Percentiles rank a stretch among this genome's conserved stretches.
phyloP scores from a whole-genome alignment of 805 yeast genomes.

The Kluyveromyces nonfermentans region DNA sequence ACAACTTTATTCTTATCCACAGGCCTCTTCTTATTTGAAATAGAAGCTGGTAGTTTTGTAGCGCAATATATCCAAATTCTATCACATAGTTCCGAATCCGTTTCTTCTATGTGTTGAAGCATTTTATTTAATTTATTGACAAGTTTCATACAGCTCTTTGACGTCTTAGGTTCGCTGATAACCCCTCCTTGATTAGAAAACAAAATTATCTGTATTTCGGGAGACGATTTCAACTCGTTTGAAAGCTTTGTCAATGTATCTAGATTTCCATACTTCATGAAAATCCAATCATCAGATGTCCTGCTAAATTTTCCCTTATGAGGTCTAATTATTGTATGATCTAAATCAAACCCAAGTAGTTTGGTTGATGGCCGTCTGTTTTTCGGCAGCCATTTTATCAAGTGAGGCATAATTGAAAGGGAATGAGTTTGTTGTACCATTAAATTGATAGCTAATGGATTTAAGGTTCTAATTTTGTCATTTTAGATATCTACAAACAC shows the following conservation, averaged over 20 bases:
- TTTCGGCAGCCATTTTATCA: constrained; percentile 36
- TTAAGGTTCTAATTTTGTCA: too few relatives aligned
- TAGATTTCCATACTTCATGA: constrained; percentile 34
- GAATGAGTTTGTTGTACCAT: constrained; percentile 22
- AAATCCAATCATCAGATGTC: constrained; percentile 66
- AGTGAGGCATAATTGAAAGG: constrained; percentile 32
- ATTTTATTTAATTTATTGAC: constrained; percentile 34
- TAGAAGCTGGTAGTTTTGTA: constrained; percentile 41
- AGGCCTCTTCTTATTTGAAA: constrained; percentile 5
- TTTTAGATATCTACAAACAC: too few relatives aligned
- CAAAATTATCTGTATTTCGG: constrained; percentile 43
- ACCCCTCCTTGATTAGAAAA: constrained; percentile 81
- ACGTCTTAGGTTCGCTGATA: constrained; percentile 20
- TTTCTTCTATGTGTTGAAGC: constrained; percentile 20
- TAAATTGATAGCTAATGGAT: neutral
- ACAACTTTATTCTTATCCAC: constrained; percentile 4
- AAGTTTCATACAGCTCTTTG: constrained; percentile 32
- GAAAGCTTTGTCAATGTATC: neutral
- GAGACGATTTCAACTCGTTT: neutral
- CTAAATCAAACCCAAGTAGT: constrained; percentile 68
- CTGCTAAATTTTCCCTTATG: constrained; percentile 46
- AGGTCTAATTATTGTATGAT: constrained; percentile 55
- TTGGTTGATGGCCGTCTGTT: constrained; percentile 2
- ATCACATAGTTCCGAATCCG: constrained; percentile 18
- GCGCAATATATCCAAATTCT: constrained; percentile 51